Percentiles rank a stretch among this genome's conserved stretches.
phyloP scores from a whole-genome alignment of 345 rosid genomes.

The Reutealis trisperma region DNA sequence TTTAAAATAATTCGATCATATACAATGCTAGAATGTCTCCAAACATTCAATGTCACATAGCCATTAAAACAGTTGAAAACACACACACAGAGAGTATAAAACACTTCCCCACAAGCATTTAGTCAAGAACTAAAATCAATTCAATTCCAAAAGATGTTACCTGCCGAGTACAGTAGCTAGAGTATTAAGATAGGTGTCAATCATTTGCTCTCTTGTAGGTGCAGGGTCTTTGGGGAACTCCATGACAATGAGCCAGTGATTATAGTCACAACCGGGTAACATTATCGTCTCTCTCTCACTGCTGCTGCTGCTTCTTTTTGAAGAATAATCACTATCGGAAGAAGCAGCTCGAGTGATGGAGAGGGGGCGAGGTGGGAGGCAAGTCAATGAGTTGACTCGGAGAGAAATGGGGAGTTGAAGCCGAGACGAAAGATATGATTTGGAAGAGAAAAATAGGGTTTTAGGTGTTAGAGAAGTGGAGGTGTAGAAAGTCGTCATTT shows the following conservation, averaged over 20 bases:
- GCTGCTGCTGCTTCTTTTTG: conserved; percentile 55
- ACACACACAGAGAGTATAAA: background rate
- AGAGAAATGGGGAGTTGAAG: background rate
- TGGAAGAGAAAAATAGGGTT: conserved; percentile 24
- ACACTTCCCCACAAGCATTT: background rate
- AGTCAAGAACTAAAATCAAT: too few species aligned
- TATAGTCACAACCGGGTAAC: conserved; percentile 90
- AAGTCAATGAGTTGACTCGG: conserved; percentile 17
- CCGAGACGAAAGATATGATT: conserved; percentile 16
- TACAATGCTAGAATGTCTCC: too few species aligned
- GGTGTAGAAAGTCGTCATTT: conserved; percentile 52
- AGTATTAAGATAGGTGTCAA: conserved; percentile 79
- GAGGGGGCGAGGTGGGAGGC: conserved; percentile 19
- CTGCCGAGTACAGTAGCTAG: conserved; percentile 88
- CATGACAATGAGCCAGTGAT: conserved; percentile 95
- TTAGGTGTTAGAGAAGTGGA: conserved; percentile 9
- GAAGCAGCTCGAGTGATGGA: conserved; percentile 43
- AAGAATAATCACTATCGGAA: conserved; percentile 47
- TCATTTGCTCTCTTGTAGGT: conserved; percentile 87
- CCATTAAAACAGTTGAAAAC: background rate
- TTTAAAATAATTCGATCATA: too few species aligned
- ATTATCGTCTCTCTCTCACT: conserved; percentile 83
- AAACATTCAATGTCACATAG: background rate
- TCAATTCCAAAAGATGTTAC: conserved; percentile 22
- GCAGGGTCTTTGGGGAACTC: conserved; percentile 96